Conservation (phyloP, 371 early-diverging fungal genomes). For the Smittium culicis region DNA sequence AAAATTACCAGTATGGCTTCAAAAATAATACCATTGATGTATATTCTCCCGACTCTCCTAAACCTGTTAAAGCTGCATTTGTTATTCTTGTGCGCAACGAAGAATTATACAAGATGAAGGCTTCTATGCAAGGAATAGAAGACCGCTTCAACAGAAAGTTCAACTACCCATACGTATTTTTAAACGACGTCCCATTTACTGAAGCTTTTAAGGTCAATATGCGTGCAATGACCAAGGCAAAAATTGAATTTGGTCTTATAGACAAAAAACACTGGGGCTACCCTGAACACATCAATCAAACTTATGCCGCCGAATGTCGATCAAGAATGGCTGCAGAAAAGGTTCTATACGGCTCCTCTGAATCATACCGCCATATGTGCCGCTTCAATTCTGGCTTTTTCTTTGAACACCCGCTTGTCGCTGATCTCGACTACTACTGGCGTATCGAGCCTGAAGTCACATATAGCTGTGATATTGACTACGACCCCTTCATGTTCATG, state of each 20-base stretch:
- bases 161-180: conserved; percentile 84
- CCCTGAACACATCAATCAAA: conserved; percentile 61
- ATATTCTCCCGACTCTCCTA: conserved; percentile 8
- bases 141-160: conserved; percentile 68
- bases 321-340: conserved; percentile 19
- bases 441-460: conserved; percentile 84
- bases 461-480: conserved; percentile 71
- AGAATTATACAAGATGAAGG: conserved; percentile 52
- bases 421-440: conserved; percentile 89
- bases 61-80: conserved; percentile 45
- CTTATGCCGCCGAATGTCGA: conserved; percentile 20
- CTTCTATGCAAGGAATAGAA: conserved; percentile 64
- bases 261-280: conserved; percentile 58
- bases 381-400: conserved; percentile 84
- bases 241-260: conserved; percentile 40
- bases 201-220: conserved; percentile 55
- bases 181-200: conserved; percentile 73
- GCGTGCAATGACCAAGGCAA: conserved; percentile 40
- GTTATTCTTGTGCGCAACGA: conserved; percentile 58
- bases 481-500: conserved; percentile 84
- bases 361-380: conserved; percentile 48
- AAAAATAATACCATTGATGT: too few relatives aligned
- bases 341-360: conserved; percentile 37
- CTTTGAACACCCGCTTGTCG: conserved; percentile 60
- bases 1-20: too few relatives aligned